A percentile compares a stretch with the other conserved stretches of the same genome.
Evolutionary conservation across 78 protist species (phyloP).

Genomic region (Bigelowiella natans): DNA sequence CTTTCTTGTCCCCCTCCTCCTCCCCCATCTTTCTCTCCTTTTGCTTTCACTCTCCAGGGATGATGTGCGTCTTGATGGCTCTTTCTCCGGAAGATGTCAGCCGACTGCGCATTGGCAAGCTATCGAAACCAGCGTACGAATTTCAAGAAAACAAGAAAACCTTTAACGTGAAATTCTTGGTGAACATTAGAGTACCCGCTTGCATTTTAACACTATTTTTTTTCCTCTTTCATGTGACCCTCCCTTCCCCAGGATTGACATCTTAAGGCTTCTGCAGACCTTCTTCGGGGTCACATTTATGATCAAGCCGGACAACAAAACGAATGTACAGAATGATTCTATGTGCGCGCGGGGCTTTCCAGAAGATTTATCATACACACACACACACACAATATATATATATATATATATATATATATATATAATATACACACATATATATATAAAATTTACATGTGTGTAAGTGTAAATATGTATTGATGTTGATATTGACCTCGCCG

Average conservation of each 20-base stretch:
- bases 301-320: conserved; percentile 10
- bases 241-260: neutral
- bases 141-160: no score
- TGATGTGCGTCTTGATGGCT: conserved; percentile 71
- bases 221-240: neutral
- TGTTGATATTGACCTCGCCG: no score
- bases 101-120: conserved; percentile 59
- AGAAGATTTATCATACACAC: no score
- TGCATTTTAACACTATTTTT: neutral
- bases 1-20: no score
- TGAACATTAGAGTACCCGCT: neutral
- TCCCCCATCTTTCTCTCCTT: no score
- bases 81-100: conserved; percentile 82
- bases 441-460: no score
- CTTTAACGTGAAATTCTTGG: neutral
- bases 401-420: no score
- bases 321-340: neutral
- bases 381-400: no score
- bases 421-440: no score
- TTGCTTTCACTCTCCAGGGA: conserved; percentile 12
- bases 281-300: conserved; percentile 24
- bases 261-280: conserved; percentile 8
- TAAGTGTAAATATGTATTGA: no score
- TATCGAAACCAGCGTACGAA: conserved; percentile 15
- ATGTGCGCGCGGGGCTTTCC: neutral